Percentiles rank a stretch among this genome's conserved stretches.
These are phyloP conservation scores for Fusarium subtropicale DNA, from an alignment of 2,329 filamentous ascomycete species.

Conservation along the genomic window DNA sequence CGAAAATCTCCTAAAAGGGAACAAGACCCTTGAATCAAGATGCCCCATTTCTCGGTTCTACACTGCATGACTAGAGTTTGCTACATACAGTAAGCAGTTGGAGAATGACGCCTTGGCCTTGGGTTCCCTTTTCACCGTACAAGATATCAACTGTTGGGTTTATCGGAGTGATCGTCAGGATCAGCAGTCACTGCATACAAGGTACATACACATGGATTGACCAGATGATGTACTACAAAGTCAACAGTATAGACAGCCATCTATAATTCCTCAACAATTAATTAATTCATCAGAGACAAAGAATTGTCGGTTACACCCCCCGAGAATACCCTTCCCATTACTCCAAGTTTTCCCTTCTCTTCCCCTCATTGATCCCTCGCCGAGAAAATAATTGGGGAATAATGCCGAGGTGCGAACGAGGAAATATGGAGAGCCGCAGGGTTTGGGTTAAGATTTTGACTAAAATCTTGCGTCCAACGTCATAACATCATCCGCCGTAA, in stretches of 20 bases:
- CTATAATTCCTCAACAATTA: too few species aligned
- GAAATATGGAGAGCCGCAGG: conserved; percentile 9
- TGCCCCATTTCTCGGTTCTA: conserved; percentile 28
- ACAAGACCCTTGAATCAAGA: conserved; percentile 23
- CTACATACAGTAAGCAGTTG: background rate
- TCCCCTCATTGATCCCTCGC: conserved; percentile 13
- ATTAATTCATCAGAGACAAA: too few species aligned
- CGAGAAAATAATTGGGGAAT: conserved; percentile 34
- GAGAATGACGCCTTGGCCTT: conserved; percentile 8
- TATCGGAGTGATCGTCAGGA: conserved; percentile 1
- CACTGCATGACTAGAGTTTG: conserved; percentile 19
- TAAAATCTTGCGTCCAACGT: conserved; percentile 20
- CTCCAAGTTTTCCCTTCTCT: conserved; percentile 13
- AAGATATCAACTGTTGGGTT: background rate
- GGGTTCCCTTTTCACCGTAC: background rate
- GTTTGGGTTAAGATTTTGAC: conserved; percentile 10
- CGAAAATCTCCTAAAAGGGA: conserved; percentile 18
- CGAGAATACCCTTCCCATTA: conserved; percentile 27
- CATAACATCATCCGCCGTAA: conserved; percentile 12
- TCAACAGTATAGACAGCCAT: background rate
- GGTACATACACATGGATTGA: background rate
- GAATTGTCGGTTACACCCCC: conserved; percentile 3
- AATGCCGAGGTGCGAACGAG: conserved; percentile 23
- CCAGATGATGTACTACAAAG: too few species aligned
- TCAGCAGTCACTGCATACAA: background rate